A percentile compares a stretch with the other conserved stretches of the same genome.
phyloP scores from a whole-genome alignment of 345 rosid species.

The Salix brachista region DNA sequence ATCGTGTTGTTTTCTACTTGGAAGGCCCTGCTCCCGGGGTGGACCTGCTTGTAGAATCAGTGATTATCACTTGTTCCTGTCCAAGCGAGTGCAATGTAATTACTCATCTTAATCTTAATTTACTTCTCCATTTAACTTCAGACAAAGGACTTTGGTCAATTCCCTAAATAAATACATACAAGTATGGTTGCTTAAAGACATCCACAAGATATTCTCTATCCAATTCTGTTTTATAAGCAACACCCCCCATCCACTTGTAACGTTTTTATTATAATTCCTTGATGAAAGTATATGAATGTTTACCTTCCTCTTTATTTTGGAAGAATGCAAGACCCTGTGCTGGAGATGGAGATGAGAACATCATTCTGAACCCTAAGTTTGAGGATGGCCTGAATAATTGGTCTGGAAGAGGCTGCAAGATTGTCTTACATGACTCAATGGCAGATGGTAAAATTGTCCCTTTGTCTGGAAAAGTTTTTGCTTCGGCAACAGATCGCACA shows the following conservation, averaged over 20 bases:
- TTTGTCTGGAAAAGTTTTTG: slow-evolving; percentile 62
- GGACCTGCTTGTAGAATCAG: slow-evolving; percentile 70
- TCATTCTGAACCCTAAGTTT: slow-evolving; percentile 71
- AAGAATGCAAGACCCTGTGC: slow-evolving; percentile 3
- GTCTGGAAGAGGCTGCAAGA: slow-evolving; percentile 92
- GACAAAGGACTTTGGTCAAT: not conserved
- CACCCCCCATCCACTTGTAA: too few relatives aligned
- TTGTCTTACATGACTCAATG: slow-evolving; percentile 69
- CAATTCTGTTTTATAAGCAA: not conserved
- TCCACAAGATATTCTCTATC: not conserved
- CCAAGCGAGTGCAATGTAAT: slow-evolving; percentile 44
- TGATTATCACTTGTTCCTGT: slow-evolving; percentile 47
- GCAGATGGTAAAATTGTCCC: slow-evolving; percentile 74
- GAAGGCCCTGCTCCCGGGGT: slow-evolving; percentile 92
- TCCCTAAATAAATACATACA: not conserved
- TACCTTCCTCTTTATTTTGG: not conserved
- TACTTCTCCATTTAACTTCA: not conserved
- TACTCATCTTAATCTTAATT: slow-evolving; percentile 9
- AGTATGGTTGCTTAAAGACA: not conserved
- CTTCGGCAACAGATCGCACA: slow-evolving; percentile 70
- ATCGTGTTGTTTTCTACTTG: slow-evolving; percentile 64
- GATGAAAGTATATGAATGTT: not conserved
- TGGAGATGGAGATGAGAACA: slow-evolving; percentile 44
- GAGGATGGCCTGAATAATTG: slow-evolving; percentile 76
- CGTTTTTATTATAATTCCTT: too few relatives aligned